Base-by-base conservation (phyloP, 306 rosid species). In the Astragalus membranaceus region DNA sequence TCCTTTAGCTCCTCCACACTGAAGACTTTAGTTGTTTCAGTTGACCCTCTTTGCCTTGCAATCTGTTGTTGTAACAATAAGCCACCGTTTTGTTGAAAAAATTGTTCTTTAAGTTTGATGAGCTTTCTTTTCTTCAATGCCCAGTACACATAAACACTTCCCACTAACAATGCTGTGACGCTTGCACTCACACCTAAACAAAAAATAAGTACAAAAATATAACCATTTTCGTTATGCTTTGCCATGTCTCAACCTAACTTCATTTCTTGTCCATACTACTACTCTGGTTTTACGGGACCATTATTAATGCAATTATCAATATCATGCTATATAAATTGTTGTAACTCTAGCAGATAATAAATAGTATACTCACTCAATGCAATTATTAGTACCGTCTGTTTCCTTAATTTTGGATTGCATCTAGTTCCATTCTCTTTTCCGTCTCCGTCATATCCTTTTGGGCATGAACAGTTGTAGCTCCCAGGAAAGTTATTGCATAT, bases 11-110 rank as follows among this genome's bases (percentile, higher is more conserved):
- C 86, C 5, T 75, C 58, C 4, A 51, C 1, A 0, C 53, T 80
- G 6, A 80, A 75, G 1, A 82, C 65, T 66, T 65, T 84, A 0
- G 78, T 29, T 0, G 49, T 42, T 35, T 60, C 63, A 0, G 13
- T 0, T 2, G 83, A 52, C 0, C 67, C 75, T 52, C 37, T 61
- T 4, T 71, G 76, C 4, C 3, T 54, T 0, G 60, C 52, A 11
- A 82, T 78, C 8, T 56, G 70, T 10, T 61, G 87, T n/a, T 85
- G 76, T 10, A 82, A 64, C 1, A 80, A 0, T 0, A 80, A 7
- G 1, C 89, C 86, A 13, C 92, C 89, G n/a, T 87, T 85, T 80
- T 67, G 66, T 57, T 41, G 39, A 8, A 80, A 87, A 56, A 69
- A 73, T 0, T 51, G 74, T 14, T 73, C 74, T 74, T 69, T 84